A percentile compares a stretch with the other conserved stretches of the same genome.
These are phyloP conservation scores for Santalum album DNA, from an alignment of 164 flowering plant genomes.

Conservation along the genomic window DNA sequence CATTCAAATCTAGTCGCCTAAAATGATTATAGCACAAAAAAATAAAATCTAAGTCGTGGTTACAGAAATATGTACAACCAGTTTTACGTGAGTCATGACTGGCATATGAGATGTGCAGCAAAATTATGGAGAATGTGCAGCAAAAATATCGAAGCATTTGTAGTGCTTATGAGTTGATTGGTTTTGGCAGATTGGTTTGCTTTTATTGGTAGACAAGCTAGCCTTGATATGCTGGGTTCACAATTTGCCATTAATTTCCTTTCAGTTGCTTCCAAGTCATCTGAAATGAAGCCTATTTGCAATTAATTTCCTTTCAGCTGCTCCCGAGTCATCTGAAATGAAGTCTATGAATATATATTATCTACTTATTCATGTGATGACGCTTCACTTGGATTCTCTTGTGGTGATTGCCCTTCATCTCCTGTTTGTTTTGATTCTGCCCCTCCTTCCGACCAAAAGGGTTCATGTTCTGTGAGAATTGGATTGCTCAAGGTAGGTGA, in stretches of 20 bases:
- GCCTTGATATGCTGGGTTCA: slow-evolving; percentile 62
- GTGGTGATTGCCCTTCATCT: slow-evolving; percentile 97
- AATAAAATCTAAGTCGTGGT: too few relatives aligned
- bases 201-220: slow-evolving; percentile 73
- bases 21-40: too few relatives aligned
- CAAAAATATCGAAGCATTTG: too few relatives aligned
- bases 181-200: slow-evolving; percentile 75
- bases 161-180: neutral
- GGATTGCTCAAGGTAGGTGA: slow-evolving; percentile 69
- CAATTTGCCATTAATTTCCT: slow-evolving; percentile 81
- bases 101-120: too few relatives aligned
- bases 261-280: too few relatives aligned
- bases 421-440: slow-evolving; percentile 52
- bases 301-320: slow-evolving; percentile 44
- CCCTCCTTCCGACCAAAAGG: slow-evolving; percentile 27
- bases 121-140: too few relatives aligned
- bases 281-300: too few relatives aligned
- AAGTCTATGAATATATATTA: slow-evolving; percentile 79
- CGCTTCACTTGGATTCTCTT: slow-evolving; percentile 89
- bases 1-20: too few relatives aligned
- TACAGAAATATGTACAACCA: too few relatives aligned
- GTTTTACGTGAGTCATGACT: too few relatives aligned
- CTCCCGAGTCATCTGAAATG: slow-evolving; percentile 68
- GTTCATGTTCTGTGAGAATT: slow-evolving; percentile 61
- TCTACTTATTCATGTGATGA: slow-evolving; percentile 89